phyloP scores from a whole-genome alignment of 2,329 filamentous ascomycete genomes.

The Claviceps capensis region DNA sequence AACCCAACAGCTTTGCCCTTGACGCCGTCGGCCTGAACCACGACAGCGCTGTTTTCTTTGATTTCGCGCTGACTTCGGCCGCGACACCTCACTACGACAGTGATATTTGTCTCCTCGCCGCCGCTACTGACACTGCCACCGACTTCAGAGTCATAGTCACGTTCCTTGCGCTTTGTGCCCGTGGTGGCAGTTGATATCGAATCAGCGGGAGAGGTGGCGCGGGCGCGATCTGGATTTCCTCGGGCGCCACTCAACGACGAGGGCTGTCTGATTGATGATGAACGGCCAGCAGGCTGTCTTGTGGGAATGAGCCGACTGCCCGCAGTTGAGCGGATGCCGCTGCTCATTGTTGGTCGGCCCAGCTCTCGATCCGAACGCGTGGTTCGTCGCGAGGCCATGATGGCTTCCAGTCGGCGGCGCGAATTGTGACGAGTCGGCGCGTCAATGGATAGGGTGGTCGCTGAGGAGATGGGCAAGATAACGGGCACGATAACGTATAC shows the following conservation, averaged over 20 bases:
- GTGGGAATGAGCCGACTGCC: constrained; percentile 2
- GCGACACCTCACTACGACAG: constrained; percentile 88
- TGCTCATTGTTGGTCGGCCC: constrained; percentile 4
- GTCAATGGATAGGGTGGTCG: not conserved
- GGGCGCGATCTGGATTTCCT: constrained; percentile 4
- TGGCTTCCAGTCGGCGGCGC: constrained; percentile 1
- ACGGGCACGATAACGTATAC: not conserved
- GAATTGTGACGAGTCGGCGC: not conserved
- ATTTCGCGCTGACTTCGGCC: constrained; percentile 89
- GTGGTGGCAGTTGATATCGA: constrained; percentile 41
- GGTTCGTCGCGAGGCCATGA: constrained; percentile 7
- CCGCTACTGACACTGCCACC: constrained; percentile 8
- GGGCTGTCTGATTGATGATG: constrained; percentile 3
- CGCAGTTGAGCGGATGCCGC: not conserved
- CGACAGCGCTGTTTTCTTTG: constrained; percentile 85
- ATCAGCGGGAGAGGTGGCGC: constrained; percentile 43
- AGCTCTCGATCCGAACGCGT: constrained; percentile 8
- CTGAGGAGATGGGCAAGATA: not conserved
- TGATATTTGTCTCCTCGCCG: constrained; percentile 86
- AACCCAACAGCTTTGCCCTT: constrained; percentile 75
- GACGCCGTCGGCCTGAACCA: constrained; percentile 76
- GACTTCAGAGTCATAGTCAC: constrained; percentile 58
- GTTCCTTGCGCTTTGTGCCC: constrained; percentile 71
- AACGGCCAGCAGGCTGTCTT: constrained; percentile 2
- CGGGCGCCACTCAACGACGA: constrained; percentile 1